Conservation (phyloP, 164 flowering plant species). For the Nelumbo lutea region DNA sequence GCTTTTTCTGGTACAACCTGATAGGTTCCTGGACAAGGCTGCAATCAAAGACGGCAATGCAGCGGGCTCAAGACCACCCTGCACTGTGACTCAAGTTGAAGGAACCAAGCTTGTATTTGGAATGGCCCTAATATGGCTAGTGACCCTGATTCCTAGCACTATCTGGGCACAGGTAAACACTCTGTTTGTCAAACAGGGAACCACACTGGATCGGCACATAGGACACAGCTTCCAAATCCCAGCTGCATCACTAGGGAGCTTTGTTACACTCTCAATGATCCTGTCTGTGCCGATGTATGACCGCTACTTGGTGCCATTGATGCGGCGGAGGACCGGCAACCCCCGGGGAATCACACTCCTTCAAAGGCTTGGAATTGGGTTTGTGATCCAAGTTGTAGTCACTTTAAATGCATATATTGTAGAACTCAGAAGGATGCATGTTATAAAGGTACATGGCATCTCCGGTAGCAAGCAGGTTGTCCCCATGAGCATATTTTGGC, state of each 20-base stretch:
- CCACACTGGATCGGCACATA: constrained; percentile 53
- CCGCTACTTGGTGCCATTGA: constrained; percentile 69
- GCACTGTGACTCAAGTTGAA: constrained; percentile 88
- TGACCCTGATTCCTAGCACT: constrained; percentile 67
- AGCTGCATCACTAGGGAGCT: constrained; percentile 74
- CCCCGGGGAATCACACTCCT: constrained; percentile 82
- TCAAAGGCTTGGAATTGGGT: constrained; percentile 80
- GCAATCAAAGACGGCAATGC: constrained; percentile 41
- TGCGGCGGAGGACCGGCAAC: constrained; percentile 55
- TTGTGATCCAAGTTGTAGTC: constrained; percentile 51
- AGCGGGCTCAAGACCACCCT: constrained; percentile 27
- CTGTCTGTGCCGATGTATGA: constrained; percentile 67
- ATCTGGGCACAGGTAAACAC: constrained; percentile 88
- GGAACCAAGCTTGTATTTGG: constrained; percentile 58
- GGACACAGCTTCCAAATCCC: constrained; percentile 59
- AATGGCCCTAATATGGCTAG: constrained; percentile 67
- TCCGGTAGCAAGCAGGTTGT: constrained; percentile 39
- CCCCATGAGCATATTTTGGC: constrained; percentile 75
- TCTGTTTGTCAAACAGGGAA: constrained; percentile 82
- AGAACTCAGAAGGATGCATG: constrained; percentile 51
- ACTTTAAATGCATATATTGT: constrained; percentile 51
- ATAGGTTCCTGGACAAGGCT: constrained; percentile 84
- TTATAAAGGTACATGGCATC: constrained; percentile 30
- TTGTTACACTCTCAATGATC: constrained; percentile 80
- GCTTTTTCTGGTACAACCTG: too few species aligned